These are phyloP conservation scores for Colletotrichum endophyticum DNA, from an alignment of 2,329 filamentous ascomycete species.

Conservation along the genomic window DNA sequence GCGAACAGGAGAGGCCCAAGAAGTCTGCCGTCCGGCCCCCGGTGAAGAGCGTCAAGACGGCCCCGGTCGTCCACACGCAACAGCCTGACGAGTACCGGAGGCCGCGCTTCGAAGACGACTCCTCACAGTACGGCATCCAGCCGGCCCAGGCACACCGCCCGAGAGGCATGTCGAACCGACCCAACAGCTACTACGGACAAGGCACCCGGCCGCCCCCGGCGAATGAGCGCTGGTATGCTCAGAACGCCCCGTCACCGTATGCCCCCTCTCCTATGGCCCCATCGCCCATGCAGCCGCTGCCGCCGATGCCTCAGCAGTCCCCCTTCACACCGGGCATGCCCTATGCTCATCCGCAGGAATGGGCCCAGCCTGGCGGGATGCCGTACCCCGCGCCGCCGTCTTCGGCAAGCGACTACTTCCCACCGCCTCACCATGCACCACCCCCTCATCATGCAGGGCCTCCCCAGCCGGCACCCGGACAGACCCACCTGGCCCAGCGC, in stretches of 20 bases:
- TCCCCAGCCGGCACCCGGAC: constrained; percentile 13
- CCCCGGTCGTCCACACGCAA: constrained; percentile 26
- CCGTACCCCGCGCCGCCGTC: constrained; percentile 3
- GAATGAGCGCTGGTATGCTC: constrained; percentile 21
- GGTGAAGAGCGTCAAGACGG: constrained; percentile 41
- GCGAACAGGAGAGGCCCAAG: constrained; percentile 27
- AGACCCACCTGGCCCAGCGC: constrained; percentile 22
- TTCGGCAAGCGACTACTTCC: constrained; percentile 16
- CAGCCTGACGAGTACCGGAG: constrained; percentile 27
- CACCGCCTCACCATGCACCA: constrained; percentile 10
- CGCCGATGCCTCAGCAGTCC: background rate
- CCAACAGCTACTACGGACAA: constrained; percentile 21
- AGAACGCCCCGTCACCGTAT: background rate
- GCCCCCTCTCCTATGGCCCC: background rate
- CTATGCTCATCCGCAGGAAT: background rate
- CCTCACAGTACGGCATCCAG: constrained; percentile 42
- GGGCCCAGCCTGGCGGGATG: background rate
- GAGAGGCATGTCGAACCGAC: constrained; percentile 17
- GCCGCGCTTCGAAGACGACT: constrained; percentile 31
- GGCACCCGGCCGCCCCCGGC: constrained; percentile 20
- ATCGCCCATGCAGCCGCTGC: background rate
- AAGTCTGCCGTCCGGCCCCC: constrained; percentile 31
- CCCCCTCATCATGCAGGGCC: constrained; percentile 13
- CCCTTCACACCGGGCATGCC: constrained; percentile 4
- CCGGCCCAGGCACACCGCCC: constrained; percentile 29